Evolutionary conservation across 2,329 filamentous ascomycete genomes (phyloP), one percentile per base, ranked within the genome.

Genomic region (Verticillium klebahnii): DNA sequence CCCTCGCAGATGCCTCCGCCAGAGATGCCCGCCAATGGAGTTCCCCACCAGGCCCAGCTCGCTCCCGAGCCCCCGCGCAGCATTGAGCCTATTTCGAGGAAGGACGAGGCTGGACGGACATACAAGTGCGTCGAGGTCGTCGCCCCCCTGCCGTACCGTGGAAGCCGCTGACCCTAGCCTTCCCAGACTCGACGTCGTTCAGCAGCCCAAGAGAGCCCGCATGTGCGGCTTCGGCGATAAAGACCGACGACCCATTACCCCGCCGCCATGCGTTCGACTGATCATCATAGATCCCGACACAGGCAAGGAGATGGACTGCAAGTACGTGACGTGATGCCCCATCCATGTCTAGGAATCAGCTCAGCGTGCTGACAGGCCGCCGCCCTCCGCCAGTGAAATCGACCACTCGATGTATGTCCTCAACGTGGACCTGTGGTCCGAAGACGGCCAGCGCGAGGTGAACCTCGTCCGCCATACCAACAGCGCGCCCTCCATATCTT

Each of bases 171-270:
- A 50, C 34, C 37, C 19, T 6, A 14, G 8, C 29, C 19, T 12
- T 32, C 23, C 5, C 67, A 90, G 88, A 64, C 83, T 97, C 58
- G 81, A 89, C 67, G 92, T 97, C 63, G 88, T 91, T 67, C 95
- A 99, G 78, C 93, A 98, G 75, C 95, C 95, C 58, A 84, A 92
- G 69, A 88, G 95, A 69, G 95, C 95, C 67, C 91, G 95, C 64
- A 98, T 98, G 95, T 99, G 95, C 79, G 95, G 95, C 8, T 99
- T 98, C 78, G 95, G 95, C 65, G 95, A 99, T 80, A 99, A 98
- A 91, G 95, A 99, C 75, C 91, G 95, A 67, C 86, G 95, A 66
- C 95, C 95, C 31, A 97, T 99, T 69, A 98, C 95, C 32, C 94
- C 95, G 15, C 95, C 95, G 25, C 94, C 95, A 3, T 97, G 94